Evolutionary conservation across 306 rosid species (phyloP).

Genomic region (Prunus mongolica): DNA sequence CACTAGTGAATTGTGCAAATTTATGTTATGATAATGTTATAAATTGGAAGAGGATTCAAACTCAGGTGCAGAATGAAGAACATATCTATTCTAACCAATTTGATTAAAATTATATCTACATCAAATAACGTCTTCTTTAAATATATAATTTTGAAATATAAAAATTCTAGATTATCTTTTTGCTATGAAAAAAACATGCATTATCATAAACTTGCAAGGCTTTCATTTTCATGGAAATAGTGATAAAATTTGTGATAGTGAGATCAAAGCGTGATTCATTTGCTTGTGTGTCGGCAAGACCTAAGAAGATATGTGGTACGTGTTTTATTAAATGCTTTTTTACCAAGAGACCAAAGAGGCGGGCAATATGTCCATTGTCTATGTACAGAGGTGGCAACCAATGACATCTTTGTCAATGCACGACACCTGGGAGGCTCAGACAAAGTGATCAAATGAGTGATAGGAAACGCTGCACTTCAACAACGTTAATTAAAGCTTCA

Average conservation of each 20-base stretch:
- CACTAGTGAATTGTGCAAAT: too few relatives aligned
- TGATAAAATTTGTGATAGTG: not conserved
- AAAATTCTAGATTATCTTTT: not conserved
- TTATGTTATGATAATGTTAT: too few relatives aligned
- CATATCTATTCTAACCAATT: fast-evolving
- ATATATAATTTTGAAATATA: not conserved
- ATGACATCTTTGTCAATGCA: not conserved
- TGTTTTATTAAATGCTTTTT: not conserved
- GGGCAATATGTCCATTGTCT: not conserved
- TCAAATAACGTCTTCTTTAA: not conserved
- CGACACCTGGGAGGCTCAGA: not conserved
- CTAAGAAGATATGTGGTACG: not conserved
- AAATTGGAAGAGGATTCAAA: too few relatives aligned
- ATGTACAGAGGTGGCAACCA: not conserved
- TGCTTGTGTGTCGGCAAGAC: not conserved
- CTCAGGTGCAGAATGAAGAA: fast-evolving
- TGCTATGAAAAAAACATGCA: not conserved
- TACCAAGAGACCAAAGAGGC: too few relatives aligned
- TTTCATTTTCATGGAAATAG: not conserved
- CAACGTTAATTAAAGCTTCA: not conserved
- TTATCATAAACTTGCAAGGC: not conserved
- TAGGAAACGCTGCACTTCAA: not conserved
- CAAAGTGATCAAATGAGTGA: not conserved
- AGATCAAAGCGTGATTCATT: not conserved
- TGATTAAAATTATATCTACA: fast-evolving